Evolutionary conservation across 2,329 filamentous ascomycete genomes (phyloP).

Genomic region (Celoporthe dispersa): DNA sequence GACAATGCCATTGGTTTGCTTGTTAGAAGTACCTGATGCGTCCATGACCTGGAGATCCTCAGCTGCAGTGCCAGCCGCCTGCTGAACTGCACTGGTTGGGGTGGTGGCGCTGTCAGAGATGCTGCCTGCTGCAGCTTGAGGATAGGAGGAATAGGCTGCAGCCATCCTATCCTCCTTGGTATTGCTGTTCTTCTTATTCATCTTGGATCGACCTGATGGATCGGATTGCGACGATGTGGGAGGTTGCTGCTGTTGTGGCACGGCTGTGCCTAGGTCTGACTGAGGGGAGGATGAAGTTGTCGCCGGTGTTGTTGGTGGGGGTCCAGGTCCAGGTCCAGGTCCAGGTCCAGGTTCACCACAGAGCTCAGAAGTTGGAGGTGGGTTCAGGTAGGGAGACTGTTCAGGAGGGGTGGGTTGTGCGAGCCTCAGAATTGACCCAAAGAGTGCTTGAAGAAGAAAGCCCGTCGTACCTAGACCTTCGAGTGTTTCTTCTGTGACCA

Average conservation of each 20-base stretch:
- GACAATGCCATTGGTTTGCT: constrained; percentile 6
- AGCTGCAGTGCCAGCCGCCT: constrained; percentile 14
- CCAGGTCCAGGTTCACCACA: constrained; percentile 23
- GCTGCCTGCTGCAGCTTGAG: constrained; percentile 22
- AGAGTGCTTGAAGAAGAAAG: constrained; percentile 73
- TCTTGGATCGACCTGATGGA: constrained; percentile 8
- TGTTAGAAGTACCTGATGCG: constrained; percentile 21
- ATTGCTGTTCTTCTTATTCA: not conserved
- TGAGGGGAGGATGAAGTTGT: constrained; percentile 19
- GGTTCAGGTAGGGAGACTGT: constrained; percentile 27
- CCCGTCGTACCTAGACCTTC: constrained; percentile 89
- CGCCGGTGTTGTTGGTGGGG: constrained; percentile 3
- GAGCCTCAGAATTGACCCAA: constrained; percentile 76
- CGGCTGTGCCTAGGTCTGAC: not conserved
- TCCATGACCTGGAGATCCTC: constrained; percentile 6
- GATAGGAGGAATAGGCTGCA: constrained; percentile 8
- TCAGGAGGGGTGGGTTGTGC: constrained; percentile 44
- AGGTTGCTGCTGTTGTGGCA: constrained; percentile 18
- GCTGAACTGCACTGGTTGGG: constrained; percentile 16
- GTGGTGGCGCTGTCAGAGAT: not conserved
- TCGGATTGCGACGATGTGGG: constrained; percentile 27
- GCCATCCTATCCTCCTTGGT: constrained; percentile 13
- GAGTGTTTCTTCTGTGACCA: constrained; percentile 87
- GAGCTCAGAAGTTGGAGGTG: constrained; percentile 9
- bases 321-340: constrained; percentile 2